Conservation (phyloP, 140 eudicot species). For the Flaveria floridana region DNA sequence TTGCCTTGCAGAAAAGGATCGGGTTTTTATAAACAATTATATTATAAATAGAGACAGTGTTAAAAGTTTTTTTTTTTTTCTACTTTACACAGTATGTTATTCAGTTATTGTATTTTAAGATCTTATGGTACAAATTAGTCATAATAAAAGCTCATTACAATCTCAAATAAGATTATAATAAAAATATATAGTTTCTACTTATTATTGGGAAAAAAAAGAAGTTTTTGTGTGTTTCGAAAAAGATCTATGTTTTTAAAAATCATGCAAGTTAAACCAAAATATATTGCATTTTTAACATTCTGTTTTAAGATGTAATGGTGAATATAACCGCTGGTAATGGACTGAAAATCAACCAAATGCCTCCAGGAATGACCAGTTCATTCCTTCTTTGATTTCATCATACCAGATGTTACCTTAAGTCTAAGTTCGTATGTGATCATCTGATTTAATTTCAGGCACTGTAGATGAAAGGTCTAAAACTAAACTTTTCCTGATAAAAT, state of each 20-base stretch:
- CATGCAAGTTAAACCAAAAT: background rate
- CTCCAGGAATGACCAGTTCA: background rate
- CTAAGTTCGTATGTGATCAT: background rate
- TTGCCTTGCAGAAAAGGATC: background rate
- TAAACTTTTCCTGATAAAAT: background rate
- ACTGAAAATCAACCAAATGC: background rate
- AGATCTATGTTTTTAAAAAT: too few relatives aligned
- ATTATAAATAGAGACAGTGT: background rate
- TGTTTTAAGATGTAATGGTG: background rate
- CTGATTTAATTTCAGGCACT: background rate
- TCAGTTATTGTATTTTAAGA: background rate
- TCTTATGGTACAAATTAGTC: background rate
- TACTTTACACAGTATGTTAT: background rate
- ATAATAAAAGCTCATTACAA: background rate
- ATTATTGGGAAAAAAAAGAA: background rate
- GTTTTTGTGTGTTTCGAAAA: background rate
- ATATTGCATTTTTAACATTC: background rate
- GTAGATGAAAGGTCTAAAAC: background rate
- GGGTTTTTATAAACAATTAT: background rate
- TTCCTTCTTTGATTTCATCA: background rate
- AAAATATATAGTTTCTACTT: background rate
- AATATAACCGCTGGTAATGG: background rate
- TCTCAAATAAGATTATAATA: background rate
- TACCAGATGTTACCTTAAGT: background rate
- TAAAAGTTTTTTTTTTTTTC: too few relatives aligned